A percentile compares a stretch with the other conserved stretches of the same genome.
These are phyloP conservation scores for Clavaria fumosa DNA, from an alignment of 768 basidiomycete species.

Conservation along the genomic window DNA sequence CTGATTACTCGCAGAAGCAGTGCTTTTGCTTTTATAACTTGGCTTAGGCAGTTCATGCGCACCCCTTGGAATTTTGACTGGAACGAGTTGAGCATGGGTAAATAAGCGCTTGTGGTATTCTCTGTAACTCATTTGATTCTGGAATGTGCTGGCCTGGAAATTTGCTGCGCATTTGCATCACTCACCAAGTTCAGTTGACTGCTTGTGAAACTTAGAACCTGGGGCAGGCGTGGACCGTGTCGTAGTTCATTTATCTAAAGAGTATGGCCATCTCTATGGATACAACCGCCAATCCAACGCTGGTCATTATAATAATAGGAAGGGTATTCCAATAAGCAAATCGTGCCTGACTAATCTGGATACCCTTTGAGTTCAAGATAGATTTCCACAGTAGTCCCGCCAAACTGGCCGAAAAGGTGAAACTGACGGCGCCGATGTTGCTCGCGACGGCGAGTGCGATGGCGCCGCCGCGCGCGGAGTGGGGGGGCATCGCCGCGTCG, in stretches of 20 bases:
- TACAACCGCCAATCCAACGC: conserved; percentile 51
- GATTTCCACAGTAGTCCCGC: conserved; percentile 76
- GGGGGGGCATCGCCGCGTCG: conserved; percentile 23
- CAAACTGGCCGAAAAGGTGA: conserved; percentile 77
- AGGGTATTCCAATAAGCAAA: conserved; percentile 65
- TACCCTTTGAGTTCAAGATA: conserved; percentile 61
- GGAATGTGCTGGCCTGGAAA: too few species aligned
- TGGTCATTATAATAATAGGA: conserved; percentile 50
- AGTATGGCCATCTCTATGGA: conserved; percentile 60
- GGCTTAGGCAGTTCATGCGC: neutral
- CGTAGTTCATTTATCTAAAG: too few species aligned
- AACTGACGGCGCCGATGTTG: conserved; percentile 84
- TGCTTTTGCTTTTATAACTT: neutral
- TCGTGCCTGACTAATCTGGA: conserved; percentile 37
- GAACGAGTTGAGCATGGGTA: too few species aligned
- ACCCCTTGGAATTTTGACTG: too few species aligned
- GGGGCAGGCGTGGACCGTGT: too few species aligned
- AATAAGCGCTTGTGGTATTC: too few species aligned
- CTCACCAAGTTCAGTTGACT: too few species aligned
- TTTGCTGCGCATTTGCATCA: too few species aligned
- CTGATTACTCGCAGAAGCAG: neutral
- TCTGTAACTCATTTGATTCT: too few species aligned
- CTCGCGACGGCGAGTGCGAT: conserved; percentile 71
- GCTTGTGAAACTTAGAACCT: too few species aligned
- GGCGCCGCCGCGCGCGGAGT: conserved; percentile 36